Evolutionary conservation across 371 early-diverging fungal genomes (phyloP).

Genomic region (Conidiobolus coronatus): DNA sequence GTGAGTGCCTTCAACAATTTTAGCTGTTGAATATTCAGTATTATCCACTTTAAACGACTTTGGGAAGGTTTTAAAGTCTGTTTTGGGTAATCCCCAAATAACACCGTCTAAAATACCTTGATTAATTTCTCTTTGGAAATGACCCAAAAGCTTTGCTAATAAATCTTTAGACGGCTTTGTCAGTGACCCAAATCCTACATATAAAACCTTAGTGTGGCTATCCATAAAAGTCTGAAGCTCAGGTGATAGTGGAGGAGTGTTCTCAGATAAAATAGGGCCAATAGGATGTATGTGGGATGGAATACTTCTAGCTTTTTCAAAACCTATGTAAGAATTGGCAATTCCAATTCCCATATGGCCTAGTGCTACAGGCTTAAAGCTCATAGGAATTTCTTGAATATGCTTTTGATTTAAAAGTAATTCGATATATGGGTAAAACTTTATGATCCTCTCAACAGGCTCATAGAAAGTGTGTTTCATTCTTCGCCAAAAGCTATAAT

Average conservation of each 20-base stretch:
- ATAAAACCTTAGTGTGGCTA: neutral
- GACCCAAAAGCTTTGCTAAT: neutral
- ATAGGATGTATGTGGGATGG: neutral
- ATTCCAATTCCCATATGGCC: neutral
- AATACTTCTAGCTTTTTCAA: neutral
- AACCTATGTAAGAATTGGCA: slow-evolving; percentile 1
- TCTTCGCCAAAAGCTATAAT: neutral
- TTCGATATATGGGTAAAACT: neutral
- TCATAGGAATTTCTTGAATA: neutral
- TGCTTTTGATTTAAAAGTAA: too few relatives aligned
- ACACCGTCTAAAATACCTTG: slow-evolving; percentile 4
- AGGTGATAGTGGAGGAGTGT: neutral
- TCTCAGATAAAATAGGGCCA: slow-evolving; percentile 3
- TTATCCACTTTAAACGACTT: neutral
- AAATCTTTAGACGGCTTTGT: neutral
- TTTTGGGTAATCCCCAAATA: slow-evolving; percentile 1
- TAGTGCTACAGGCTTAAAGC: too few relatives aligned
- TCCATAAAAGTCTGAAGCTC: neutral
- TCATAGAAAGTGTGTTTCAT: neutral
- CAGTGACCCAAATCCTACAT: neutral
- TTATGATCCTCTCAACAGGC: neutral
- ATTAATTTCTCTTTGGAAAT: neutral
- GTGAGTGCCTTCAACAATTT: neutral
- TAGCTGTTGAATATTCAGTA: neutral
- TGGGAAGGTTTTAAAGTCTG: neutral